A percentile compares a stretch with the other conserved stretches of the same genome.
Evolutionary conservation across 176 grass and related monocot genomes (phyloP).

Genomic region (Triticum timopheevii): DNA sequence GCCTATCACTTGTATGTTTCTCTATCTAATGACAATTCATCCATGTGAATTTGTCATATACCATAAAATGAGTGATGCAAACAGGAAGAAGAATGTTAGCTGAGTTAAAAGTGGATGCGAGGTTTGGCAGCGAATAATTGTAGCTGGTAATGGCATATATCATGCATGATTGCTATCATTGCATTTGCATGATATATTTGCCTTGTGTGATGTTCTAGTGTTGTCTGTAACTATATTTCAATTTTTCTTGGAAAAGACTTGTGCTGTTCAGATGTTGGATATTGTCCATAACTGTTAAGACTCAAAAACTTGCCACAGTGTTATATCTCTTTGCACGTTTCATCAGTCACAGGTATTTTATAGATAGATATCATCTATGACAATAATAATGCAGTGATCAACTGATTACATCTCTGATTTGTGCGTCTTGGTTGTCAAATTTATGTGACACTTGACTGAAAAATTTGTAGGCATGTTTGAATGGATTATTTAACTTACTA

Average conservation of each 20-base stretch:
- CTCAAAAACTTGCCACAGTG: background rate
- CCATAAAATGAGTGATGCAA: background rate
- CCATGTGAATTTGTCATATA: background rate
- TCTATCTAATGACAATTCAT: background rate
- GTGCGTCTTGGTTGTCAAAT: background rate
- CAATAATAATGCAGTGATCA: background rate
- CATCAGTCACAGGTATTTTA: background rate
- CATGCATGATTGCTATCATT: background rate
- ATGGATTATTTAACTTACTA: slow-evolving; percentile 7
- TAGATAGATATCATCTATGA: background rate
- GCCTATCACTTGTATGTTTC: background rate
- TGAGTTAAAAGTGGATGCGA: background rate
- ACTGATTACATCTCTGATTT: slow-evolving; percentile 8
- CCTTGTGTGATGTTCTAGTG: background rate
- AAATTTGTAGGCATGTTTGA: background rate
- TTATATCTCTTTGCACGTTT: background rate
- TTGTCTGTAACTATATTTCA: background rate
- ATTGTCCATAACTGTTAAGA: background rate
- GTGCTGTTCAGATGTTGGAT: background rate
- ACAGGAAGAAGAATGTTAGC: background rate
- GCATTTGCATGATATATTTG: background rate
- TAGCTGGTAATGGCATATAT: background rate
- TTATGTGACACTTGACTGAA: background rate
- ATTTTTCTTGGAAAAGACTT: background rate
- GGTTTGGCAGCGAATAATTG: background rate